Percentiles rank a stretch among this genome's conserved stretches.
phyloP scores from a whole-genome alignment of 345 rosid genomes.

The Abelmoschus esculentus region DNA sequence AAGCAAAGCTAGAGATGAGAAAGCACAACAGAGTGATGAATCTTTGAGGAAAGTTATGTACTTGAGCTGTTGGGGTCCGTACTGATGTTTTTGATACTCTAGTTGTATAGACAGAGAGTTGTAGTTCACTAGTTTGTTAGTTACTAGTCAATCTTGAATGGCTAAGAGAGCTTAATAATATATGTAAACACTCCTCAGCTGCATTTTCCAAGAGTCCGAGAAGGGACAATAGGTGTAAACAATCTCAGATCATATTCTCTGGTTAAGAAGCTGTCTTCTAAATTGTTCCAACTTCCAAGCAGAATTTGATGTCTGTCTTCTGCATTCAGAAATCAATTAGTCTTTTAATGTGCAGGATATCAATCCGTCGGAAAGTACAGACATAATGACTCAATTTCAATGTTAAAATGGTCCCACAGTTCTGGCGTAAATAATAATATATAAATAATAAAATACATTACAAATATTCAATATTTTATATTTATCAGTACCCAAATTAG shows the following conservation, averaged over 20 bases:
- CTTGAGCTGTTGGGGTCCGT: slow-evolving; percentile 64
- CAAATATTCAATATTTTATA: no score
- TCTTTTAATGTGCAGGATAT: no score
- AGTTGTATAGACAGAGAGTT: background rate
- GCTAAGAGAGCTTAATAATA: background rate
- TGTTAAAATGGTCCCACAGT: no score
- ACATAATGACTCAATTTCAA: no score
- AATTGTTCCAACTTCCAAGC: no score
- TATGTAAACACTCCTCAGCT: background rate
- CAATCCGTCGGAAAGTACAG: no score
- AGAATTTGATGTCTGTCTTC: no score
- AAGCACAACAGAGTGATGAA: slow-evolving; percentile 28
- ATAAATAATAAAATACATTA: no score
- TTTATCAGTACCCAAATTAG: no score
- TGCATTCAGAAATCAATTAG: no score
- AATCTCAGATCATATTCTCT: background rate
- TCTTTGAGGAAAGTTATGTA: slow-evolving; percentile 47
- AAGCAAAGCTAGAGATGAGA: slow-evolving; percentile 19
- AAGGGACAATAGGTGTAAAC: background rate
- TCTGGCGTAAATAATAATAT: no score
- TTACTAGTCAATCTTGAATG: background rate
- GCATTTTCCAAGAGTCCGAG: background rate
- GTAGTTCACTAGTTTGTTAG: background rate
- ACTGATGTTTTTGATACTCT: background rate
- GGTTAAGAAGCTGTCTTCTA: no score